Conservation (phyloP, 495 filamentous ascomycete species). For the Aspergillus cavernicola region DNA sequence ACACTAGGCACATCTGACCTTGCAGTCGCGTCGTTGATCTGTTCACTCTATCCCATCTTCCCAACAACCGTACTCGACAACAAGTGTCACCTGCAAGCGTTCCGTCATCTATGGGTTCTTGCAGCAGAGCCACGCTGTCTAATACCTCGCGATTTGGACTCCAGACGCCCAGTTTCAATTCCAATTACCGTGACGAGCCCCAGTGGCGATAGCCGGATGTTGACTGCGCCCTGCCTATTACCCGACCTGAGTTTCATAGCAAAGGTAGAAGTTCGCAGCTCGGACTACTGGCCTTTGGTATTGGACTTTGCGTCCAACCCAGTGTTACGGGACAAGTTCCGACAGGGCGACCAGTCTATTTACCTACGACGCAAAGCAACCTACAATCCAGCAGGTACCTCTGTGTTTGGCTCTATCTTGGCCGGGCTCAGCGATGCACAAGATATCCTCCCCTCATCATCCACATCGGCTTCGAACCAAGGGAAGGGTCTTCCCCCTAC, state of each 20-base stretch:
- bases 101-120: constrained; percentile 96
- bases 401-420: constrained; percentile 72
- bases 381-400: constrained; percentile 58
- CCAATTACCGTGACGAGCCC: constrained; percentile 59
- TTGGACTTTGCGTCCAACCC: constrained; percentile 72
- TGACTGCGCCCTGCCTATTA: constrained; percentile 73
- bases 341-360: constrained; percentile 63
- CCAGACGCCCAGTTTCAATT: constrained; percentile 69
- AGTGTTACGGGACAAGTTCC: constrained; percentile 64
- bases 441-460: constrained; percentile 33
- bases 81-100: constrained; percentile 89
- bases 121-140: constrained; percentile 88
- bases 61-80: constrained; percentile 87
- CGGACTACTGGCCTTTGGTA: constrained; percentile 80
- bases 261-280: constrained; percentile 60
- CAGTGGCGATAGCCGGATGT: constrained; percentile 38
- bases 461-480: constrained; percentile 21
- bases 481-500: constrained; percentile 32
- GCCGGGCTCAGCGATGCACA: constrained; percentile 42
- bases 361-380: constrained; percentile 76
- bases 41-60: constrained; percentile 92
- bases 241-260: constrained; percentile 70
- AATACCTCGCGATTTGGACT: constrained; percentile 78
- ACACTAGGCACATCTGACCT: constrained; percentile 89
- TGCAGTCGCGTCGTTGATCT: constrained; percentile 79